Base-by-base conservation (phyloP, 371 early-diverging fungal genomes). In the Chytridium lagenaria region DNA sequence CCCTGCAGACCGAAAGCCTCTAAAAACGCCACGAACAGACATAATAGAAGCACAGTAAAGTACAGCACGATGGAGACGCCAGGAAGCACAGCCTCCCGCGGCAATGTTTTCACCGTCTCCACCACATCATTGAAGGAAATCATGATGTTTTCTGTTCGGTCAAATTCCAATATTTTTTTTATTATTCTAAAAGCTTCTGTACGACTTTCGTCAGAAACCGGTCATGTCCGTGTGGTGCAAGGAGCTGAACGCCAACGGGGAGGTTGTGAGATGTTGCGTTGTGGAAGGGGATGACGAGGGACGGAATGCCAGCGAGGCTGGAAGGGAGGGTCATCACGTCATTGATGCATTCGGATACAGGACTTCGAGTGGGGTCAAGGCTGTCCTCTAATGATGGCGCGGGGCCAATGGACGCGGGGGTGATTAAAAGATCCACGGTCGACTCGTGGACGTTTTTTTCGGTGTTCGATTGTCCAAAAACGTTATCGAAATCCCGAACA, bases 291-390 rank as follows among this genome's bases (percentile, higher is more conserved):
- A 92, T 80, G 31, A 87, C 85, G 50, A 92, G 81, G 0, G 93
- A 90, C 7, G 94, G 93, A 39, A 93, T 74, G 3, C 93, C 97
- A 0, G 94, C 96, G 59, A 96, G 81, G 74, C 91, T 93, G 5
- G 93, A 92, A 3, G 97, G 94, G 5, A 95, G 89, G 0, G 95
- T 95, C 88, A 96, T 87, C 39, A 94, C 91, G 80, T 96, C 97
- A 74, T 94, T 91, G 49, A 92, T 83, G 73, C 92, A 96, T 12
- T 88, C 89, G 74, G 50, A 74, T 55, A 39, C 72, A 61, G 44
- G 73, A 50, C 37, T 33, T 12, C 16, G 33, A 31, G 40, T 59
- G 19, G 33, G 68, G 74, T 22, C 26, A n/a, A 30, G 40, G 66
- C 76, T 78, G 10, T 16, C 59, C 31, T 68, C 72, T 7, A 85